Evolutionary conservation across 2,329 filamentous ascomycete species (phyloP).

Genomic region (Colletotrichum tamarilloi): DNA sequence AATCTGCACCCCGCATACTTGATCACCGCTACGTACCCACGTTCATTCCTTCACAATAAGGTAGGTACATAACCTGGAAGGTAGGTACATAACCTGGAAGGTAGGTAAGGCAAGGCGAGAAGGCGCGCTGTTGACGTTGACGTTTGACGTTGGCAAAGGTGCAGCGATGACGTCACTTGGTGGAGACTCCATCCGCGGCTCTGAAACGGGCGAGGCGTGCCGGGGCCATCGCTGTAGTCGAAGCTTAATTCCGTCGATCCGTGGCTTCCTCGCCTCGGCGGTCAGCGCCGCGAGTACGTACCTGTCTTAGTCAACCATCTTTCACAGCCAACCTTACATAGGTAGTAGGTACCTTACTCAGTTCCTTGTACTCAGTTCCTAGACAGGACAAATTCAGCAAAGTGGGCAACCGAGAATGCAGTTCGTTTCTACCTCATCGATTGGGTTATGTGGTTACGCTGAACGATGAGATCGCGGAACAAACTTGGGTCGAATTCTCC

Average conservation of each 20-base stretch:
- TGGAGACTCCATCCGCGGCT: slow-evolving; percentile 17
- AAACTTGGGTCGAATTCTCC: background rate
- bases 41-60: too few species aligned
- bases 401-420: background rate
- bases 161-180: slow-evolving; percentile 21
- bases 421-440: background rate
- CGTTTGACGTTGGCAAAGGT: background rate
- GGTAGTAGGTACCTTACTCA: too few species aligned
- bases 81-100: too few species aligned
- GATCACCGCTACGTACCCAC: slow-evolving; percentile 6
- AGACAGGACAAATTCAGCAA: background rate
- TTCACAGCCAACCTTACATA: too few species aligned
- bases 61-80: too few species aligned
- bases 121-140: background rate
- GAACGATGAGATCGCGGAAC: background rate
- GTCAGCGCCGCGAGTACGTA: background rate
- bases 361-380: background rate
- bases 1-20: slow-evolving; percentile 22
- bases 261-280: background rate
- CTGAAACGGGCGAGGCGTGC: slow-evolving; percentile 21
- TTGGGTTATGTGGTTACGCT: background rate
- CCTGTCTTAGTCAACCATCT: too few species aligned
- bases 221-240: slow-evolving; percentile 17
- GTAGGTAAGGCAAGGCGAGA: too few species aligned
- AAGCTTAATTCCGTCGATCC: slow-evolving; percentile 22